Percentiles rank a stretch among this genome's conserved stretches.
These are phyloP conservation scores for Hygrocybe coccinea DNA, from an alignment of 768 basidiomycete genomes.

Conservation along the genomic window DNA sequence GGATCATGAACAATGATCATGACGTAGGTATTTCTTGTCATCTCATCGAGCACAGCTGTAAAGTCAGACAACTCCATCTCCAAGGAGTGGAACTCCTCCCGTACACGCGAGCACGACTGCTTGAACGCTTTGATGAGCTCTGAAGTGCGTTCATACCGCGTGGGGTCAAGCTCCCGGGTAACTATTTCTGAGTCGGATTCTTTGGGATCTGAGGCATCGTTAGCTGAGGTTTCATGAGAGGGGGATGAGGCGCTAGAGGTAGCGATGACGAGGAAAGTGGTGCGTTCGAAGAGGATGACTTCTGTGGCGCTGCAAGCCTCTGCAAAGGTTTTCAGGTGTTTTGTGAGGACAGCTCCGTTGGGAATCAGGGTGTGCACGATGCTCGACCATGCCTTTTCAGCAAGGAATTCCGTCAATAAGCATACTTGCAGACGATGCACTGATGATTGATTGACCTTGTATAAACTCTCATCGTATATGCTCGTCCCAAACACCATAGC, in stretches of 20 bases:
- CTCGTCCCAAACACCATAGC: constrained; percentile 87
- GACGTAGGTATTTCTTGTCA: constrained; percentile 92
- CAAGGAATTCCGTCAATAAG: not conserved
- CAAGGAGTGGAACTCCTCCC: constrained; percentile 79
- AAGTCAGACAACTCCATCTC: constrained; percentile 85
- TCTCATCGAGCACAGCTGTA: constrained; percentile 84
- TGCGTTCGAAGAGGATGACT: constrained; percentile 93
- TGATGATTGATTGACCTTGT: constrained; percentile 55
- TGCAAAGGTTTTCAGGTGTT: constrained; percentile 82
- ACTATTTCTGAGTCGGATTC: constrained; percentile 18
- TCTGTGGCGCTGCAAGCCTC: constrained; percentile 86
- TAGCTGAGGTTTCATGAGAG: constrained; percentile 27
- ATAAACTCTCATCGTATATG: constrained; percentile 96
- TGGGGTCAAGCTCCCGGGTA: constrained; percentile 52
- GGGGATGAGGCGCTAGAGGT: constrained; percentile 54
- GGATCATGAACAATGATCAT: constrained; percentile 87
- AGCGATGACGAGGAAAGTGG: constrained; percentile 96
- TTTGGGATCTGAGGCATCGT: constrained; percentile 13
- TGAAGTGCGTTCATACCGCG: constrained; percentile 80
- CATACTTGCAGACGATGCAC: not conserved
- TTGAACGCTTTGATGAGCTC: constrained; percentile 97
- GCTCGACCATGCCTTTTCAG: constrained; percentile 94
- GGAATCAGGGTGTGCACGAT: constrained; percentile 97
- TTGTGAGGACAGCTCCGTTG: constrained; percentile 83
- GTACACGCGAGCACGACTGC: constrained; percentile 78